Base-by-base conservation (phyloP, 257 asterid species). In the Fraxinus americana region DNA sequence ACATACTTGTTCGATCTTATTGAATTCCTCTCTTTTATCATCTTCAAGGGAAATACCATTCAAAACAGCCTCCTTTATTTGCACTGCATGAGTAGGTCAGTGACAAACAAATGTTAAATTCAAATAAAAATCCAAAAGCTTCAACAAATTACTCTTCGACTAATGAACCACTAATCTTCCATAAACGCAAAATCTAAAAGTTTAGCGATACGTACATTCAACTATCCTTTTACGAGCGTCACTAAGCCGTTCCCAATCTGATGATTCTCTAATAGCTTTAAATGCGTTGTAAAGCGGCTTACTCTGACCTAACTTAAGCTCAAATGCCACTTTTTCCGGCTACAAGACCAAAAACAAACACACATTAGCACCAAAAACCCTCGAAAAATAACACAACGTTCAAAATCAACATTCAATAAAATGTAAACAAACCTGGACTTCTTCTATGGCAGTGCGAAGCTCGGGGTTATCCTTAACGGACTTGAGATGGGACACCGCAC, bases 311-410 rank as follows among this genome's bases (percentile, higher is more conserved):
- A 91, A 83, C 83, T 88, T 96, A 41, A 96, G 95, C 70, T 86
- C 90, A 84, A 96, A 90, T 2, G 93, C 95, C 82, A 96, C 99
- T 87, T 93, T 92, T 74, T 86, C 95, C 8, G 99, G 99, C 99
- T 96, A 90, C 76, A 89, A 25, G 45, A 35, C n/a, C 79, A 70
- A 78, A 61, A 79, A 29, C 30, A 72, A 68, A 67, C 16, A 73
- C 59, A 63, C 35, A 71, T 78, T 48, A 77, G 34, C 65, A 50
- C 41, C 77, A 76, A 48, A 76, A 59, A 38, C 43, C 74, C 30
- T 21, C 5, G 8, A 57, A 4, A 41, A 76, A 50, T 27, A 27
- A 70, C 39, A 7, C n/a, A 8, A 8, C 29, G 36, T 17, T 6
- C 73, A 19, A 70, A 9, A 50, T 32, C 4, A 65, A 25, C 38